These are phyloP conservation scores for Claviceps digitariae DNA, from an alignment of 2,329 filamentous ascomycete species.

Conservation along the genomic window DNA sequence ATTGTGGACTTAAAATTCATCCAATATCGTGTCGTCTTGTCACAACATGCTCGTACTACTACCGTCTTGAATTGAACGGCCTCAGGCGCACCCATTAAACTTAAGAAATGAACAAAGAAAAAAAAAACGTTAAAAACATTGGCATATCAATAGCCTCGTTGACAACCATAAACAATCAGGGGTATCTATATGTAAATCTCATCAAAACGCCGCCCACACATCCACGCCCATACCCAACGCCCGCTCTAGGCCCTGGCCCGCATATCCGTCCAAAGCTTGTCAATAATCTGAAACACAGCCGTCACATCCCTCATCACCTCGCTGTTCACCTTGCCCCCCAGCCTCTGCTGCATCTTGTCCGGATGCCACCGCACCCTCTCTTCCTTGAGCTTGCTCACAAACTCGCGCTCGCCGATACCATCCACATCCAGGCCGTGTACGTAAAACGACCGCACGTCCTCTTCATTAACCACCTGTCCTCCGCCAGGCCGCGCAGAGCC, in stretches of 20 bases:
- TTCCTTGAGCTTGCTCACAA: slow-evolving; percentile 49
- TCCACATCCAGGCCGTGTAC: slow-evolving; percentile 30
- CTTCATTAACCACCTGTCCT: slow-evolving; percentile 30
- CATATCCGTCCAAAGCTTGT: slow-evolving; percentile 61
- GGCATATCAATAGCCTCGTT: too few species aligned
- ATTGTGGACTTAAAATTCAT: too few species aligned
- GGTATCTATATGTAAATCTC: not conserved
- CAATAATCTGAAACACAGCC: slow-evolving; percentile 81
- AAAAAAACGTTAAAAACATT: too few species aligned
- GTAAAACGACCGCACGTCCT: slow-evolving; percentile 58
- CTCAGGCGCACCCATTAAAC: too few species aligned
- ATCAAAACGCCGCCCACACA: not conserved
- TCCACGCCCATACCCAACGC: not conserved
- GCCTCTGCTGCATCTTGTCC: slow-evolving; percentile 88
- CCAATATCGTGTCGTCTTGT: too few species aligned
- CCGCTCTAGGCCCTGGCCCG: slow-evolving; percentile 13
- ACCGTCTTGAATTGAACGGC: too few species aligned
- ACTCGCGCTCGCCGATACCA: slow-evolving; percentile 30
- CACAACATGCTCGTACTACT: too few species aligned
- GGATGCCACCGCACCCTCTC: slow-evolving; percentile 95
- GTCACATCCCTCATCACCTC: slow-evolving; percentile 68
- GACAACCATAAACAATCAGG: not conserved
- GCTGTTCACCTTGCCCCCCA: slow-evolving; percentile 59
- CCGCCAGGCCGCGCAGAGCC: slow-evolving; percentile 15
- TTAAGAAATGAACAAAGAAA: too few species aligned